Evolutionary conservation across 176 grass and related monocot genomes (phyloP).

Genomic region (Leersia perrieri): DNA sequence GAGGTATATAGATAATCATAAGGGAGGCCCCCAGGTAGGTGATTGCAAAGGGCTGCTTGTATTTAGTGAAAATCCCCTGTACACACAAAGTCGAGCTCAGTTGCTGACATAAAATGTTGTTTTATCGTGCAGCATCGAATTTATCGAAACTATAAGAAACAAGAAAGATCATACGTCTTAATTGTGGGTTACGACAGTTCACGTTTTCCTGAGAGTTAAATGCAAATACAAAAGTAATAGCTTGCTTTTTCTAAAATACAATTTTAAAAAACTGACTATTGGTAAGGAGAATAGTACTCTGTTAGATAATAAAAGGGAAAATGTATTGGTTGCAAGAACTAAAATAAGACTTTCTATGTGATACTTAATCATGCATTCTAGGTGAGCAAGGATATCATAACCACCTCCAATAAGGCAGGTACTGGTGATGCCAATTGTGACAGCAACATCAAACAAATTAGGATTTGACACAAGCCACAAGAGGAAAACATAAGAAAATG

Average conservation of each 20-base stretch:
- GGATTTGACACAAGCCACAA: neutral
- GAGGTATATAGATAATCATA: slow-evolving; percentile 89
- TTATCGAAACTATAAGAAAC: neutral
- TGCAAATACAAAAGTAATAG: neutral
- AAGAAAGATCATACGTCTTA: neutral
- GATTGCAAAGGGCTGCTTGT: slow-evolving; percentile 88
- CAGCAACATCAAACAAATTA: slow-evolving; percentile 5
- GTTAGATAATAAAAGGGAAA: neutral
- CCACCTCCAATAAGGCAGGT: neutral
- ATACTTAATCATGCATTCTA: slow-evolving; percentile 26
- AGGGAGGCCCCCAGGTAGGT: slow-evolving; percentile 92
- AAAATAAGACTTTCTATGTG: neutral
- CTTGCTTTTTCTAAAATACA: neutral
- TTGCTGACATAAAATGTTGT: neutral
- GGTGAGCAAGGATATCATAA: slow-evolving; percentile 31
- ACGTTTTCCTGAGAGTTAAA: neutral
- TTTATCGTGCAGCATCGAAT: neutral
- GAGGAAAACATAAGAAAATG: neutral
- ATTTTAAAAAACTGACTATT: neutral
- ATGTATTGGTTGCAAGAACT: neutral
- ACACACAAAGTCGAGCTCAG: slow-evolving; percentile 23
- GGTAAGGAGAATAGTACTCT: neutral
- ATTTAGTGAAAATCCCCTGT: slow-evolving; percentile 94
- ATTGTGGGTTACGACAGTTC: neutral
- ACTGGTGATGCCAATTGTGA: neutral